Percentiles rank a stretch among this genome's conserved stretches.
Evolutionary conservation across 192 early-diverging fungal genomes (phyloP).

Genomic region (Spizellomyces punctatus): DNA sequence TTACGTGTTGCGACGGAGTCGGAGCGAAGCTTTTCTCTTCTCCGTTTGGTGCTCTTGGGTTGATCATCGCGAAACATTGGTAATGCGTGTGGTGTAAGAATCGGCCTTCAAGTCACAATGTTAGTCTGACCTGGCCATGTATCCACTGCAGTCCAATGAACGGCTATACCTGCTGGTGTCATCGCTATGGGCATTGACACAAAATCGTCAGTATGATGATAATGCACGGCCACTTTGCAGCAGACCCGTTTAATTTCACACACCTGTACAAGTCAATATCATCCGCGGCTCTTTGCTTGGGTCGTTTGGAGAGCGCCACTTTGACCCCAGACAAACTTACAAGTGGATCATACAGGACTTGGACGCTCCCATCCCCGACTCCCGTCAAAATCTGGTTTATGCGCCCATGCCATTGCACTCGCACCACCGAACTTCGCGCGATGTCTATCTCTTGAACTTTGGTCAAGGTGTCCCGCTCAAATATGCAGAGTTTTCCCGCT

Average conservation of each 20-base stretch:
- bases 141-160: not conserved
- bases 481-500: conserved; percentile 63
- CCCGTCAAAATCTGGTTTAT: conserved; percentile 88
- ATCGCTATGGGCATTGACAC: not conserved
- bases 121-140: not conserved
- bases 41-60: conserved; percentile 62
- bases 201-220: no score
- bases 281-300: conserved; percentile 62
- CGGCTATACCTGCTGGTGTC: conserved; percentile 2
- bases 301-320: conserved; percentile 64
- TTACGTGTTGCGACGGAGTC: conserved; percentile 72
- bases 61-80: conserved; percentile 83
- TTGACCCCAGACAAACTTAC: conserved; percentile 72
- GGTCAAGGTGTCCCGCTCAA: conserved; percentile 64
- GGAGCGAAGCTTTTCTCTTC: conserved; percentile 69
- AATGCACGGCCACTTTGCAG: not conserved
- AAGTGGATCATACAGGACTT: conserved; percentile 75
- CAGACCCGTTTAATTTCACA: not conserved
- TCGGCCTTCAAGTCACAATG: conserved; percentile 50
- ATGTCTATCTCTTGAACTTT: conserved; percentile 54
- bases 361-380: conserved; percentile 73
- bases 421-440: conserved; percentile 57
- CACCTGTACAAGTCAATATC: conserved; percentile 34
- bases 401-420: conserved; percentile 81
- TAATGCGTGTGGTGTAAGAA: conserved; percentile 87